Evolutionary conservation across 1,284 basidiomycete species (phyloP).

Genomic region (Moniliella sp.): DNA sequence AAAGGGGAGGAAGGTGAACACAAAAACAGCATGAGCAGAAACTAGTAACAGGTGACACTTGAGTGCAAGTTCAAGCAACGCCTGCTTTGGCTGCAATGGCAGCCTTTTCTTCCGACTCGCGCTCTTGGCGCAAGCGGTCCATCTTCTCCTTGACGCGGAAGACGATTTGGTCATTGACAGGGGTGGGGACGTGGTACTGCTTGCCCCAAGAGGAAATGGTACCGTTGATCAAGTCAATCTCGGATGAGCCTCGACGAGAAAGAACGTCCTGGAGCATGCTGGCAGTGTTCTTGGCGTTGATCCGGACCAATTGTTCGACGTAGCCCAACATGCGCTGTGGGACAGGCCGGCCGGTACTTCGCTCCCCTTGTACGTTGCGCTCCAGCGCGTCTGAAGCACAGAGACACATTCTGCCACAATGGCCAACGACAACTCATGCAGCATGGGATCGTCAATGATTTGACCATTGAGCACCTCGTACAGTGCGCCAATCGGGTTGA

Average conservation of each 20-base stretch:
- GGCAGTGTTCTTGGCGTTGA: not conserved
- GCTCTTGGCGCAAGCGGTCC: too few species aligned
- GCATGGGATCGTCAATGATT: not conserved
- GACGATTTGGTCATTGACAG: not conserved
- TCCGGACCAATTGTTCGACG: not conserved
- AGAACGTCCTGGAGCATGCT: not conserved
- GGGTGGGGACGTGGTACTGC: not conserved
- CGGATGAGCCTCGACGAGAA: not conserved
- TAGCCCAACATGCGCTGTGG: not conserved
- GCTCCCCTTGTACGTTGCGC: not conserved
- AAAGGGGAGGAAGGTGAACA: too few species aligned
- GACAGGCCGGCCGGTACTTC: not conserved
- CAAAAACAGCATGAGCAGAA: too few species aligned
- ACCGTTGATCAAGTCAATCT: not conserved
- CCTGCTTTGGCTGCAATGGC: too few species aligned
- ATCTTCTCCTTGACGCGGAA: not conserved
- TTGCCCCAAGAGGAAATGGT: not conserved
- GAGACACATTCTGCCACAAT: not conserved
- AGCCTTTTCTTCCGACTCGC: too few species aligned
- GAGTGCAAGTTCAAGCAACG: too few species aligned
- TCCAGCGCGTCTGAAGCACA: not conserved
- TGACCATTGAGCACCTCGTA: not conserved
- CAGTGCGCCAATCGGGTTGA: not conserved
- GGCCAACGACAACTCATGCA: not conserved
- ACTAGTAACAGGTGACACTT: too few species aligned